phyloP scores from a whole-genome alignment of 139 green algal species.

The Chlamydomonas incerta region DNA sequence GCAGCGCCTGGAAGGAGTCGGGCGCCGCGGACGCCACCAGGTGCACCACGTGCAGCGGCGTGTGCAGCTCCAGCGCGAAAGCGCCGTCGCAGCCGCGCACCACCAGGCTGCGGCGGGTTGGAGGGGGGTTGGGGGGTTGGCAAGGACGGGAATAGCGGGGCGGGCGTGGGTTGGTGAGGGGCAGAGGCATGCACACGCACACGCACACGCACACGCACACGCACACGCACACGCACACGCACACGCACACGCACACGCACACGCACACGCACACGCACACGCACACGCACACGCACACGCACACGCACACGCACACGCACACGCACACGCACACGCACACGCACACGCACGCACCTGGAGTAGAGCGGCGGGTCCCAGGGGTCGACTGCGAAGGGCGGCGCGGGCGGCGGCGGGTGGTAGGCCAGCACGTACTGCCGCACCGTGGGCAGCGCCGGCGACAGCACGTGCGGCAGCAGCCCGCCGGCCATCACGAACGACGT shows the following conservation, averaged over 20 bases:
- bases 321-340: too few relatives aligned
- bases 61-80: not conserved
- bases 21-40: not conserved
- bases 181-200: too few relatives aligned
- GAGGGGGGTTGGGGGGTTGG: too few relatives aligned
- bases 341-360: too few relatives aligned
- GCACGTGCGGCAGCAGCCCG: conserved; percentile 25
- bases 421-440: conserved; percentile 9
- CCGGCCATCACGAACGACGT: conserved; percentile 30
- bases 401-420: conserved; percentile 18
- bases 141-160: too few relatives aligned
- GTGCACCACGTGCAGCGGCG: not conserved
- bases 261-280: too few relatives aligned
- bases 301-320: too few relatives aligned
- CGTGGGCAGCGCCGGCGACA: not conserved
- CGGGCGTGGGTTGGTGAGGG: too few relatives aligned
- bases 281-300: too few relatives aligned
- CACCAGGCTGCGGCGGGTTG: not conserved
- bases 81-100: conserved; percentile 15
- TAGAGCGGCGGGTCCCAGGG: conserved; percentile 9
- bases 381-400: not conserved
- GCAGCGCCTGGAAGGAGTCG: conserved; percentile 5
- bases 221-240: too few relatives aligned
- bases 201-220: too few relatives aligned
- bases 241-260: too few relatives aligned